Conservation (phyloP, 352 stramenopile genomes). For the Phytophthora capsici region DNA sequence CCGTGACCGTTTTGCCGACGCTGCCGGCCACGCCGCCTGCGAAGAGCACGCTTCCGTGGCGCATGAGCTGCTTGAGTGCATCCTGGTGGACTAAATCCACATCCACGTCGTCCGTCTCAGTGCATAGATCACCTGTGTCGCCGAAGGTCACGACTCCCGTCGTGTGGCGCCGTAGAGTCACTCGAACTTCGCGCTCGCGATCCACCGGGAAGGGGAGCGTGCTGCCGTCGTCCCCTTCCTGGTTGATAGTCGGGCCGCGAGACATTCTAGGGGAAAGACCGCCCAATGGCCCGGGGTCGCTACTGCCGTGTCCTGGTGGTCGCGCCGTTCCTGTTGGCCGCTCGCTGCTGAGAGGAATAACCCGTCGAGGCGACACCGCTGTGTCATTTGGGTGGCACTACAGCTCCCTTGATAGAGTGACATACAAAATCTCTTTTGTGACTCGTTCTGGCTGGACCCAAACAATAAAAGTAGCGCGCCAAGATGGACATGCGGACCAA, state of each 20-base stretch:
- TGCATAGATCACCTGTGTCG: conserved; percentile 77
- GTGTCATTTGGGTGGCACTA: conserved; percentile 25
- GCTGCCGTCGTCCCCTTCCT: conserved; percentile 16
- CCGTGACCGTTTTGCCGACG: conserved; percentile 96
- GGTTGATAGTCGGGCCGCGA: conserved; percentile 35
- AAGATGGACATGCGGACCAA: conserved; percentile 69
- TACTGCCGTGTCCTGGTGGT: conserved; percentile 16
- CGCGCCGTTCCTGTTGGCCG: background rate
- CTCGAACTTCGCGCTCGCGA: conserved; percentile 40
- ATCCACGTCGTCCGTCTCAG: conserved; percentile 84
- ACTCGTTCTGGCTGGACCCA: conserved; percentile 8
- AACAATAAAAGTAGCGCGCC: background rate
- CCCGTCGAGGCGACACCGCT: background rate
- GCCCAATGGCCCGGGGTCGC: background rate
- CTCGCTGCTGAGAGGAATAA: conserved; percentile 15
- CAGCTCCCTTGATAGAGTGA: conserved; percentile 14
- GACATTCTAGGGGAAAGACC: conserved; percentile 23
- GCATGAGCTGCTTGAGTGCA: conserved; percentile 71
- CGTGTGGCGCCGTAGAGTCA: conserved; percentile 76
- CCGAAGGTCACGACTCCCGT: conserved; percentile 85
- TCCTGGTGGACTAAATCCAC: conserved; percentile 76
- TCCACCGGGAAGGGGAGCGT: conserved; percentile 21
- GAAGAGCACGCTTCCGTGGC: conserved; percentile 82
- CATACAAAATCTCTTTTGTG: background rate
- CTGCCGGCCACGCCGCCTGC: conserved; percentile 94